These are phyloP conservation scores for Triangularia setosa DNA, from an alignment of 2,329 filamentous ascomycete genomes.

Conservation along the genomic window DNA sequence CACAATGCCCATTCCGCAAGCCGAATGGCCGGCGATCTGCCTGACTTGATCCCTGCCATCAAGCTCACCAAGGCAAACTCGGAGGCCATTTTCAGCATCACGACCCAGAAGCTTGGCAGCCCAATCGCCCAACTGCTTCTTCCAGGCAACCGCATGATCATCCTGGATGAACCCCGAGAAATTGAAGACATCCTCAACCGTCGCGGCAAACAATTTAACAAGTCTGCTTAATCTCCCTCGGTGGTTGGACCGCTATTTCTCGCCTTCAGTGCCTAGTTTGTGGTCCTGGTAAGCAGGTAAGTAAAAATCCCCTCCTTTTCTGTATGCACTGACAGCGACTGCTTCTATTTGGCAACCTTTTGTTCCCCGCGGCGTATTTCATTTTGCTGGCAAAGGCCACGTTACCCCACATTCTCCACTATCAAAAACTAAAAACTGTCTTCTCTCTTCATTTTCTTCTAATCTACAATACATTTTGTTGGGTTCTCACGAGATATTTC, in stretches of 20 bases:
- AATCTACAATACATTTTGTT: too few species aligned
- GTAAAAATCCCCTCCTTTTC: too few species aligned
- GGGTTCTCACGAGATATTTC: too few species aligned
- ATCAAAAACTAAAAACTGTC: too few species aligned
- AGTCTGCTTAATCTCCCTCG: conserved; percentile 21
- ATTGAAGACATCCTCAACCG: conserved; percentile 30
- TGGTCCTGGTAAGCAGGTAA: too few species aligned
- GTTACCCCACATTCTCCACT: too few species aligned
- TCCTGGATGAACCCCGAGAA: conserved; percentile 30
- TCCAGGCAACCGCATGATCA: conserved; percentile 21
- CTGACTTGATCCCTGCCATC: conserved; percentile 3
- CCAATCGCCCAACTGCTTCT: conserved; percentile 29
- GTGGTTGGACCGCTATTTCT: conserved; percentile 29
- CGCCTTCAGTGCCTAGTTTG: too few species aligned
- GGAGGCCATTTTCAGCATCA: conserved; percentile 2
- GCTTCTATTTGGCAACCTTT: too few species aligned
- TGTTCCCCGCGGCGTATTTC: too few species aligned
- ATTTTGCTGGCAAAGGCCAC: too few species aligned
- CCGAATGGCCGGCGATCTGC: conserved; percentile 14
- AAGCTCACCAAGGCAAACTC: conserved; percentile 7
- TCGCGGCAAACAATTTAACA: conserved; percentile 32
- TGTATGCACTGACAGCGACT: too few species aligned
- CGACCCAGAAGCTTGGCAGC: conserved; percentile 18
- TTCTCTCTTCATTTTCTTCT: too few species aligned
- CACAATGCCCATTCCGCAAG: conserved; percentile 14